These are phyloP conservation scores for Penicillium sp. DNA, from an alignment of 2,329 filamentous ascomycete species.

Conservation along the genomic window DNA sequence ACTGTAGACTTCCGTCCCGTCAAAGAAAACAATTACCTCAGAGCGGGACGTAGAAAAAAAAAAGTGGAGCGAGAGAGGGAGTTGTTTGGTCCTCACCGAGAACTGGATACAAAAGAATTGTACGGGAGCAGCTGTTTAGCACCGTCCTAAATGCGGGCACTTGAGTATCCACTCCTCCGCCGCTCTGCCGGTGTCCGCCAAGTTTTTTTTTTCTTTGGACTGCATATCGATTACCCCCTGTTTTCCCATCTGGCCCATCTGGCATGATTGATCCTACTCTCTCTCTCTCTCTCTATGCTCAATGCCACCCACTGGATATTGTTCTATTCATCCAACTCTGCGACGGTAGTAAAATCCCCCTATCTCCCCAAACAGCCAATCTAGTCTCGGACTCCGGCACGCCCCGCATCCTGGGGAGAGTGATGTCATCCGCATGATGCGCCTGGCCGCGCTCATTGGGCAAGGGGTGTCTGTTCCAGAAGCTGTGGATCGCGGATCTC, in stretches of 20 bases:
- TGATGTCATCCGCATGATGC: constrained; percentile 32
- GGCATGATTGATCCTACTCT: not conserved
- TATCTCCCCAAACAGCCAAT: not conserved
- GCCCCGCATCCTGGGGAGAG: constrained; percentile 25
- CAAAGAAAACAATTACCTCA: constrained; percentile 5
- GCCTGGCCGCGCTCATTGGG: constrained; percentile 20
- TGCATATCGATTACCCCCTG: not conserved
- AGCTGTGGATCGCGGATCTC: constrained; percentile 33
- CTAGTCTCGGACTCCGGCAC: constrained; percentile 9
- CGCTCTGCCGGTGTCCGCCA: not conserved
- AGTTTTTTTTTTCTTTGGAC: not conserved
- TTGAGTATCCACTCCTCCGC: constrained; percentile 1
- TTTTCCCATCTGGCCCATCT: not conserved
- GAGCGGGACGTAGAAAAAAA: not conserved
- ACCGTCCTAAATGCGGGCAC: not conserved
- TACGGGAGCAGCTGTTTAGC: not conserved
- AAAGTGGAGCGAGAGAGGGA: not conserved
- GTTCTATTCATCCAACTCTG: not conserved
- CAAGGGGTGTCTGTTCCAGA: constrained; percentile 26
- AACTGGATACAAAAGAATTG: constrained; percentile 20
- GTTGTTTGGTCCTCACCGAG: constrained; percentile 23
- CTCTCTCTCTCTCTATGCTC: not conserved
- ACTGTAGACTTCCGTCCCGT: not conserved
- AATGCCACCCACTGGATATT: constrained; percentile 4
- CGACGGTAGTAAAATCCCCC: not conserved